These are phyloP conservation scores for Halteria grandinella DNA, from an alignment of 73 alveolate species.

Conservation along the genomic window DNA sequence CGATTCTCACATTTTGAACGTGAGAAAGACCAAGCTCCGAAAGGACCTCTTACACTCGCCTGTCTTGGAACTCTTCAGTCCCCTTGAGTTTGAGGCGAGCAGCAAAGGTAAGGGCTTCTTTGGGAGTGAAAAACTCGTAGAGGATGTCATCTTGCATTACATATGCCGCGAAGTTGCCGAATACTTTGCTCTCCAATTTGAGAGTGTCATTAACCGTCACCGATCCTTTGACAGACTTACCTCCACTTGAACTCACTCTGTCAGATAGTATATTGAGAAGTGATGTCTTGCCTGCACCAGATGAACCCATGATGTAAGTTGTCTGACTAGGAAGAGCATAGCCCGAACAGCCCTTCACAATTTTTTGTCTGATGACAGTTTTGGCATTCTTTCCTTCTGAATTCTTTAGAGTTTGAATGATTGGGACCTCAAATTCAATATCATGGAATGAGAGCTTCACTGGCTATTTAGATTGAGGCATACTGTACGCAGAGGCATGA, in stretches of 20 bases:
- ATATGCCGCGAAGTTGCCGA: conserved; percentile 44
- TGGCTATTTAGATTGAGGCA: too few relatives aligned
- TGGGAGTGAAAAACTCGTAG: conserved; percentile 62
- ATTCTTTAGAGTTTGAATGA: too few relatives aligned
- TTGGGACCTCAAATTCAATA: too few relatives aligned
- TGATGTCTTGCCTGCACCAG: conserved; percentile 60
- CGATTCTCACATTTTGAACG: conserved; percentile 50
- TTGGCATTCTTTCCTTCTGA: too few relatives aligned
- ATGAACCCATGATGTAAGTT: conserved; percentile 29
- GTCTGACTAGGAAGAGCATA: conserved; percentile 42
- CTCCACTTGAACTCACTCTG: conserved; percentile 8
- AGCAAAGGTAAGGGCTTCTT: conserved; percentile 67
- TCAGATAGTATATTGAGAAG: conserved; percentile 25
- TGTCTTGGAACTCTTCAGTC: background rate
- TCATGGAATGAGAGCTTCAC: too few relatives aligned
- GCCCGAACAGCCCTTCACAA: conserved; percentile 10
- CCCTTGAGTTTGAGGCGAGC: conserved; percentile 29
- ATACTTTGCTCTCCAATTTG: background rate
- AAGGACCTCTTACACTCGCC: background rate
- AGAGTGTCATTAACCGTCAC: conserved; percentile 7
- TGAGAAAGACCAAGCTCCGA: background rate
- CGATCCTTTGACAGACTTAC: background rate
- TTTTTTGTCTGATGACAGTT: background rate
- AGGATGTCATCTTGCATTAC: conserved; percentile 81
- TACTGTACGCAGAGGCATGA: too few relatives aligned